Evolutionary conservation across 306 rosid genomes (phyloP).

Genomic region (Albizia julibrissin): DNA sequence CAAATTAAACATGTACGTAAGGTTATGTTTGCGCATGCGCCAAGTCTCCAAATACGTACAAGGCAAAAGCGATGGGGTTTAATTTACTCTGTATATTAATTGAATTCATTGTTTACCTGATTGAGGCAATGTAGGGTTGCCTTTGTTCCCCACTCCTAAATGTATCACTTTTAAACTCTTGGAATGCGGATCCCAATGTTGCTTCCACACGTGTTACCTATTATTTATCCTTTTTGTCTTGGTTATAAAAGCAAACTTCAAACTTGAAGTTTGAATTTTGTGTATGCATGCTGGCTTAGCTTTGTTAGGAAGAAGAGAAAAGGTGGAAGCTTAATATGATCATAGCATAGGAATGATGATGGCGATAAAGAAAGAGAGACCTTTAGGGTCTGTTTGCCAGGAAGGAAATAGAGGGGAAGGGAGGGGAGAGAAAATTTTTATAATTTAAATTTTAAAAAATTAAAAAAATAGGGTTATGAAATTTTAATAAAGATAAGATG

Average conservation of each 20-base stretch:
- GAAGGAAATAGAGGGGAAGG: too few relatives aligned
- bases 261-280: not conserved
- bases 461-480: too few relatives aligned
- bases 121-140: not conserved
- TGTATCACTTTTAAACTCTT: not conserved
- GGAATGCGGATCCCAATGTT: not conserved
- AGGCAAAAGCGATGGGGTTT: not conserved
- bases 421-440: too few relatives aligned
- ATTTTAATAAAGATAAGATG: too few relatives aligned
- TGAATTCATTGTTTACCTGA: not conserved
- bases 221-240: not conserved
- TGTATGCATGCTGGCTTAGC: not conserved
- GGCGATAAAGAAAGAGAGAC: not conserved
- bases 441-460: too few relatives aligned
- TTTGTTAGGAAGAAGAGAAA: not conserved
- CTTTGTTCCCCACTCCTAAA: slow-evolving; percentile 10
- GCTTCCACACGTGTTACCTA: not conserved
- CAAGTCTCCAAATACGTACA: not conserved
- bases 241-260: not conserved
- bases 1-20: too few relatives aligned
- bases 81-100: too few relatives aligned
- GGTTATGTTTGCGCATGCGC: too few relatives aligned
- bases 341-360: not conserved
- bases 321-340: not conserved
- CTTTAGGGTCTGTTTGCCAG: too few relatives aligned